Percentiles rank a stretch among this genome's conserved stretches.
Evolutionary conservation across 768 basidiomycete genomes (phyloP).

Genomic region (Mycena capillaripes): DNA sequence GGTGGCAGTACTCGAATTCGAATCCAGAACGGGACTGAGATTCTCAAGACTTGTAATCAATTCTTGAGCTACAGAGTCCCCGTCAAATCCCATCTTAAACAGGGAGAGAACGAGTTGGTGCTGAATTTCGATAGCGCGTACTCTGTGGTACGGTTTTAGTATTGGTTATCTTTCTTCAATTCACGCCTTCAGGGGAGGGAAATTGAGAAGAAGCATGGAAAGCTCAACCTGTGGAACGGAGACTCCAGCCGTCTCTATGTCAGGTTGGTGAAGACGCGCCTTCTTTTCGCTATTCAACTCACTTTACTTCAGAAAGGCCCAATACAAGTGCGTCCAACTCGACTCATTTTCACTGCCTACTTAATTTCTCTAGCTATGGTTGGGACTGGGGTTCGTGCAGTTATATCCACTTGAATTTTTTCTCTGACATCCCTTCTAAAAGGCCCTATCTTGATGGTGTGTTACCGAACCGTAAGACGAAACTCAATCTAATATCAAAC

Average conservation of each 20-base stretch:
- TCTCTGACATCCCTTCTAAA: background rate
- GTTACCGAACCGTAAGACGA: background rate
- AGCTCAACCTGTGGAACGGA: slow-evolving; percentile 86
- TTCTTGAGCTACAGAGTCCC: slow-evolving; percentile 81
- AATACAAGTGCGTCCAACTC: slow-evolving; percentile 83
- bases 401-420: slow-evolving; percentile 4
- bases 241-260: slow-evolving; percentile 92
- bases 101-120: slow-evolving; percentile 74
- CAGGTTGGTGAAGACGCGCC: slow-evolving; percentile 54
- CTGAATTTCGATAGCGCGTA: slow-evolving; percentile 85
- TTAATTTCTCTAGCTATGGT: slow-evolving; percentile 69
- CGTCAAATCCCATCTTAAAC: slow-evolving; percentile 66
- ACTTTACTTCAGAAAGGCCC: slow-evolving; percentile 69
- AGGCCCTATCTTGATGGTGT: slow-evolving; percentile 84
- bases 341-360: background rate
- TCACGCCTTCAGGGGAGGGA: slow-evolving; percentile 69
- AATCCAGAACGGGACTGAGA: slow-evolving; percentile 76
- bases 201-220: slow-evolving; percentile 75
- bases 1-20: background rate
- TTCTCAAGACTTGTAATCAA: slow-evolving; percentile 88
- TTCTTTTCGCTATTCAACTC: background rate
- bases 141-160: slow-evolving; percentile 60
- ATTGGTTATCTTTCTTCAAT: background rate
- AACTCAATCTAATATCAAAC: background rate
- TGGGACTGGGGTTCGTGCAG: slow-evolving; percentile 89